Percentiles rank a stretch among this genome's conserved stretches.
Conservation (phyloP, 2,329 filamentous ascomycete species). For the Phyllosticta citriasiana region DNA sequence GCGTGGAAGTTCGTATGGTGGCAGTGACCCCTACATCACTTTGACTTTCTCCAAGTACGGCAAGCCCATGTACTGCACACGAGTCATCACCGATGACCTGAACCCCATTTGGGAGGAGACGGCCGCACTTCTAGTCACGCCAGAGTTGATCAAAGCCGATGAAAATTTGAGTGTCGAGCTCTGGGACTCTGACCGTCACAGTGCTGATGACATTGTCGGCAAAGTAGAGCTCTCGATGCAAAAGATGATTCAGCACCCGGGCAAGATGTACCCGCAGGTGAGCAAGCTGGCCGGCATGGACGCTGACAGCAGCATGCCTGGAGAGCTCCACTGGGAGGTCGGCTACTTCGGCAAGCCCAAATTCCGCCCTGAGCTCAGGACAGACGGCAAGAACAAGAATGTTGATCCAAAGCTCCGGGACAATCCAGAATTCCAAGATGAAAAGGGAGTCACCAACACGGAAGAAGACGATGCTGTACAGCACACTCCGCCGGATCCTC, state of each 20-base stretch:
- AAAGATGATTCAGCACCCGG: constrained; percentile 87
- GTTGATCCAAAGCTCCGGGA: constrained; percentile 66
- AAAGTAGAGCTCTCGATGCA: constrained; percentile 91
- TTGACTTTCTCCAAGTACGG: constrained; percentile 92
- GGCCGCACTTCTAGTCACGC: constrained; percentile 73
- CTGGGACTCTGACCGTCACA: constrained; percentile 91
- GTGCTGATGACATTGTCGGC: constrained; percentile 88
- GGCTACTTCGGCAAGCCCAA: constrained; percentile 89
- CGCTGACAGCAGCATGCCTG: constrained; percentile 79
- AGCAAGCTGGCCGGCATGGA: constrained; percentile 77
- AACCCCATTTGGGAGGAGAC: constrained; percentile 91
- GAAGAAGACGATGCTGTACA: constrained; percentile 73
- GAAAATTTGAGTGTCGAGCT: constrained; percentile 89
- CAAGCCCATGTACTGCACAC: constrained; percentile 95
- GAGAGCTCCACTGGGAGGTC: constrained; percentile 90
- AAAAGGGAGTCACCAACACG: constrained; percentile 68
- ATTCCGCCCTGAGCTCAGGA: constrained; percentile 73
- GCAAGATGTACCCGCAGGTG: constrained; percentile 82
- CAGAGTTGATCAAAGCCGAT: constrained; percentile 83
- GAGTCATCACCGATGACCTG: constrained; percentile 88
- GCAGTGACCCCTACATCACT: constrained; percentile 92
- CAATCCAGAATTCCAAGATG: constrained; percentile 70
- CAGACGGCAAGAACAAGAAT: constrained; percentile 72
- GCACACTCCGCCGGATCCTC: constrained; percentile 86
- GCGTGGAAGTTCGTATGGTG: constrained; percentile 72